These are phyloP conservation scores for Aspergillus kassunensis DNA, from an alignment of 495 filamentous ascomycete genomes.

Conservation along the genomic window DNA sequence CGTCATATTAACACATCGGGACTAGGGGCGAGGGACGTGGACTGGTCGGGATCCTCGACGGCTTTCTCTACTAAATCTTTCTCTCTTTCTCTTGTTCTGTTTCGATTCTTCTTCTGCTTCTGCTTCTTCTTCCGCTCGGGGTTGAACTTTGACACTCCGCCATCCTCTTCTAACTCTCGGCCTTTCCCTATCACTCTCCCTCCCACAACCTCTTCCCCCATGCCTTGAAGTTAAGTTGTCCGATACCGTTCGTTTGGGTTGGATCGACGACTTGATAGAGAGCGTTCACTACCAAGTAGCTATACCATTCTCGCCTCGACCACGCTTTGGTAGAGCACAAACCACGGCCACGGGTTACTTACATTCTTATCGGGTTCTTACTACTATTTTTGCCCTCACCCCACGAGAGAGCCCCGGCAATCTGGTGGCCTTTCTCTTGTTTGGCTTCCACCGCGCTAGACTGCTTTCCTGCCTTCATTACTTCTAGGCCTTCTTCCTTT, in stretches of 20 bases:
- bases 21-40: constrained; percentile 41
- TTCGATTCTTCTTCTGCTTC: constrained; percentile 16
- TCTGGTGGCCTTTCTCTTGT: constrained; percentile 15
- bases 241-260: constrained; percentile 7
- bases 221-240: constrained; percentile 9
- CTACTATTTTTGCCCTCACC: constrained; percentile 12
- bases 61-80: constrained; percentile 24
- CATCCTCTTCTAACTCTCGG: constrained; percentile 13
- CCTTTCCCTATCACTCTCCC: constrained; percentile 7
- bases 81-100: constrained; percentile 18
- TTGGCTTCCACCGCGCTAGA: constrained; percentile 21
- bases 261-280: constrained; percentile 5
- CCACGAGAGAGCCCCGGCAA: constrained; percentile 18
- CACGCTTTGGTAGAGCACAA: background rate
- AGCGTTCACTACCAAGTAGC: constrained; percentile 4
- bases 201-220: constrained; percentile 7
- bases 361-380: constrained; percentile 16
- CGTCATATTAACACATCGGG: constrained; percentile 50
- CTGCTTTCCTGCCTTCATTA: constrained; percentile 14
- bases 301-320: background rate
- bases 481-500: constrained; percentile 25
- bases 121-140: constrained; percentile 22
- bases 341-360: constrained; percentile 3
- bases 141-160: constrained; percentile 23
- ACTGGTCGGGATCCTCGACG: constrained; percentile 38